Percentiles rank a stretch among this genome's conserved stretches.
Evolutionary conservation across 2,329 filamentous ascomycete genomes (phyloP).

Genomic region (Aspergillus sp.): DNA sequence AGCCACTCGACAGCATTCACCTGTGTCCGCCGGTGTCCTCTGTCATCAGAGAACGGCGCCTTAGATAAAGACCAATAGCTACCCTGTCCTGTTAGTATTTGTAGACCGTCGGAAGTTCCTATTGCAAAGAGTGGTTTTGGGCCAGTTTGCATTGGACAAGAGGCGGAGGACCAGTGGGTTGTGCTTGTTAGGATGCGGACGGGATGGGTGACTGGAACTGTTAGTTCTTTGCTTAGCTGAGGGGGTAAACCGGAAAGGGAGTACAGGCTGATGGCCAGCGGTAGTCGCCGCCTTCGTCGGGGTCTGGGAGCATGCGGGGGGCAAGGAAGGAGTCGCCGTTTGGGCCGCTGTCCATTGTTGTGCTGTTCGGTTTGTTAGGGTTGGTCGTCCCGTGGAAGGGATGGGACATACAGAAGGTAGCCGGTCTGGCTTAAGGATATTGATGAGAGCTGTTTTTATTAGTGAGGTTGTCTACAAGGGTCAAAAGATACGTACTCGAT

Average conservation of each 20-base stretch:
- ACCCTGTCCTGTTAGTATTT: conserved; percentile 23
- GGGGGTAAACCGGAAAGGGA: neutral
- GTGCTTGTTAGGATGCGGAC: conserved; percentile 22
- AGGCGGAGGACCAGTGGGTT: conserved; percentile 32
- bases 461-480: neutral
- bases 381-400: neutral
- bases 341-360: conserved; percentile 30
- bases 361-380: conserved; percentile 17
- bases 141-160: conserved; percentile 26
- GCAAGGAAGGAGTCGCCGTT: conserved; percentile 27
- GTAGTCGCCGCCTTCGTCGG: conserved; percentile 26
- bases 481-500: conserved; percentile 18
- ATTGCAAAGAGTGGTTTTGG: conserved; percentile 28
- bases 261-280: conserved; percentile 25
- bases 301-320: conserved; percentile 24
- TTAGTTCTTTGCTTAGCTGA: neutral
- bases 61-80: conserved; percentile 25
- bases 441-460: conserved; percentile 26
- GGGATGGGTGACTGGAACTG: conserved; percentile 22
- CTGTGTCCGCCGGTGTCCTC: conserved; percentile 13
- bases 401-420: conserved; percentile 23
- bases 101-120: conserved; percentile 31
- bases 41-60: conserved; percentile 18
- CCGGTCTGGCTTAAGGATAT: conserved; percentile 31
- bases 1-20: conserved; percentile 35